Conservation (phyloP, 805 yeast genomes). For the Lipomyces kockii region DNA sequence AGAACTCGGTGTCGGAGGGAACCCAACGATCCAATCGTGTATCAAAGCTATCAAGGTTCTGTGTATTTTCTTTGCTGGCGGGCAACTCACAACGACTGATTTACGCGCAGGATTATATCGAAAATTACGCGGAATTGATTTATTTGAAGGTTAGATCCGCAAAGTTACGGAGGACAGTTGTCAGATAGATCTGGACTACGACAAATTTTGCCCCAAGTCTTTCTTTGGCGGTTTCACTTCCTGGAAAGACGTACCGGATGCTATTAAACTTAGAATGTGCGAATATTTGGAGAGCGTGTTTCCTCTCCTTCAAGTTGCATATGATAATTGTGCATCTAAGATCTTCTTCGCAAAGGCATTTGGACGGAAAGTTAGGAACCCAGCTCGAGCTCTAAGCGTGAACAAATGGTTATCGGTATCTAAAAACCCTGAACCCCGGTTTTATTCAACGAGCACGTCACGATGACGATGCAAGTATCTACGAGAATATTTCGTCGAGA, state of each 20-base stretch:
- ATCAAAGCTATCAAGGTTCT: too few species aligned
- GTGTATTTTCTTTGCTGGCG: too few species aligned
- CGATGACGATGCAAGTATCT: conserved; percentile 1
- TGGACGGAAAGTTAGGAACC: background rate
- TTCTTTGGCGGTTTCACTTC: background rate
- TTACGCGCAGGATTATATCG: too few species aligned
- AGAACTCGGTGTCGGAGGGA: too few species aligned
- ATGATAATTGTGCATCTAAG: conserved; percentile 1
- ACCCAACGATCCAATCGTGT: too few species aligned
- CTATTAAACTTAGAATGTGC: background rate
- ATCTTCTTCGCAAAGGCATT: background rate
- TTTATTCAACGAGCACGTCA: conserved; percentile 1
- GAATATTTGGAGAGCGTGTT: background rate
- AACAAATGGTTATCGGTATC: background rate
- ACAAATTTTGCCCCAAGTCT: background rate
- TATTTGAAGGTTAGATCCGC: too few species aligned
- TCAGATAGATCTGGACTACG: background rate
- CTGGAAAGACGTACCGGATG: conserved; percentile 4
- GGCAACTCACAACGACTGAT: too few species aligned
- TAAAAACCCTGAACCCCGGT: background rate
- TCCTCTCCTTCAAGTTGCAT: conserved; percentile 1
- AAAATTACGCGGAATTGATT: too few species aligned
- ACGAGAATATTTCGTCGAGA: background rate
- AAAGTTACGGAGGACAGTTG: too few species aligned
- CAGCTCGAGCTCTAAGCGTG: background rate